phyloP scores from a whole-genome alignment of 192 early-diverging fungal genomes.

The Podila epigama region DNA sequence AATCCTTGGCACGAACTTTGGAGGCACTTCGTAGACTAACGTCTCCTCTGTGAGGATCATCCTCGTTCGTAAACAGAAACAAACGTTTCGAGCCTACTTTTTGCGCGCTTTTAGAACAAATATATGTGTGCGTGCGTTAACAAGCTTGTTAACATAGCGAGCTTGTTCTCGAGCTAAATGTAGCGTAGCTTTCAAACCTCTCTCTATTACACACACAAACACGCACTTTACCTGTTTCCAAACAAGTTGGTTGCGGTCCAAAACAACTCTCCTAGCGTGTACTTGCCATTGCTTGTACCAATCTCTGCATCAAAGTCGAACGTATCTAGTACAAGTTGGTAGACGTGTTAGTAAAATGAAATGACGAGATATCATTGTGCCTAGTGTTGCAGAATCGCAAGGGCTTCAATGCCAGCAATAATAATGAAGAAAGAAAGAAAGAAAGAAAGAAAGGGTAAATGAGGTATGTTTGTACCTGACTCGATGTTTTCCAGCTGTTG shows the following conservation, averaged over 20 bases:
- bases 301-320: constrained; percentile 54
- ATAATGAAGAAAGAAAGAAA: background rate
- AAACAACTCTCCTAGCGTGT: constrained; percentile 68
- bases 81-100: constrained; percentile 65
- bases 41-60: constrained; percentile 65
- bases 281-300: constrained; percentile 58
- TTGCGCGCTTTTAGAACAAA: constrained; percentile 42
- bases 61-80: constrained; percentile 77
- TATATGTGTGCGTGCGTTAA: too few species aligned
- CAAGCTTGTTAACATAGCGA: too few species aligned
- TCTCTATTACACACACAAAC: too few species aligned
- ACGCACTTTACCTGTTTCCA: constrained; percentile 61
- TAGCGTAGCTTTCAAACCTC: too few species aligned
- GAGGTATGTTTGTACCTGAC: constrained; percentile 47
- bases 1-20: constrained; percentile 69
- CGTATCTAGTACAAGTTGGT: constrained; percentile 23
- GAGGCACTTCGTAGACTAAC: constrained; percentile 57
- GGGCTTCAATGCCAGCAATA: background rate
- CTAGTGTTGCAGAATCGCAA: background rate
- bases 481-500: constrained; percentile 63
- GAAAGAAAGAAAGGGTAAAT: background rate
- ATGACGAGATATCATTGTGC: background rate
- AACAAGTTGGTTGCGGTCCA: constrained; percentile 70
- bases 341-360: background rate
- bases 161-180: too few species aligned